phyloP scores from a whole-genome alignment of 805 yeast genomes.

The Cyberlindnera saturnus region DNA sequence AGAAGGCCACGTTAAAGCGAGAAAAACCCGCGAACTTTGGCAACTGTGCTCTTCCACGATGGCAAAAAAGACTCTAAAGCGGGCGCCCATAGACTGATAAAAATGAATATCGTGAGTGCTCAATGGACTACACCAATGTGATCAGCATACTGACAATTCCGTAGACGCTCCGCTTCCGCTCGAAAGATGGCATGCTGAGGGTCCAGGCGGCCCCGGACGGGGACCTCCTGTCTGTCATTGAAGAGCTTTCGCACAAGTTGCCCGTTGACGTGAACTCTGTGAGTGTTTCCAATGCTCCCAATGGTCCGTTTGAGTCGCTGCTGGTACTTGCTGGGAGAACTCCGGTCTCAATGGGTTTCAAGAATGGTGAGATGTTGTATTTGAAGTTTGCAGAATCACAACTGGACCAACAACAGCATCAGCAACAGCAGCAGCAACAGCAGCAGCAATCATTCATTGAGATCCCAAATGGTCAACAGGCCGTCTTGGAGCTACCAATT shows the following conservation, averaged over 20 bases:
- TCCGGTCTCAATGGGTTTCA: conserved; percentile 33
- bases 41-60: too few species aligned
- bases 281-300: conserved; percentile 19
- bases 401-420: not conserved
- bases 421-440: conserved; percentile 6
- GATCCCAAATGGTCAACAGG: conserved; percentile 11
- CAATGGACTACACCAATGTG: not conserved
- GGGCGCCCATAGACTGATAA: not conserved
- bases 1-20: too few species aligned
- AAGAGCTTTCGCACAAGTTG: conserved; percentile 27
- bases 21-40: too few species aligned
- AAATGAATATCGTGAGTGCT: conserved; percentile 1
- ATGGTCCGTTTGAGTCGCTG: conserved; percentile 23
- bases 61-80: not conserved
- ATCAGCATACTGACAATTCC: conserved; percentile 1
- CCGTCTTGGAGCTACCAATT: conserved; percentile 50
- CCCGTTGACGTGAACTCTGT: conserved; percentile 23
- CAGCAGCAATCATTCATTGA: conserved; percentile 8
- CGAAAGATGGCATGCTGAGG: conserved; percentile 80
- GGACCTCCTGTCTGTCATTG: conserved; percentile 40
- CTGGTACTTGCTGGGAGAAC: conserved; percentile 24
- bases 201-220: conserved; percentile 42
- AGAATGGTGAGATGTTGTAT: conserved; percentile 44
- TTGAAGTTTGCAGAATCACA: conserved; percentile 23
- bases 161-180: conserved; percentile 70